Percentiles rank a stretch among this genome's conserved stretches.
Conservation (phyloP, 2,329 filamentous ascomycete genomes). For the Zasmidium angulare region DNA sequence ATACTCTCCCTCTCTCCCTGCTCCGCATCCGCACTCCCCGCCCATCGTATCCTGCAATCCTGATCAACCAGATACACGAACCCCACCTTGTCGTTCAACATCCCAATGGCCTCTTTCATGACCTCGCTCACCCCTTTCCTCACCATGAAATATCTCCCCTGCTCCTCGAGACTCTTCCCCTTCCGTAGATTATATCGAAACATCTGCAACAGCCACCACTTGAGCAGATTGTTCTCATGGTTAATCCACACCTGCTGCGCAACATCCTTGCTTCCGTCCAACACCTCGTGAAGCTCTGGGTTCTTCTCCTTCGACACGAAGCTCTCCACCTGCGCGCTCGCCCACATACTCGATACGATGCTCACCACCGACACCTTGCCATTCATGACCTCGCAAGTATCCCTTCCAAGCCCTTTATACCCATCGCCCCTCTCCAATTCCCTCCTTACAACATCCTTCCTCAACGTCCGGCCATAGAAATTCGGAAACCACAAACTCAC, state of each 20-base stretch:
- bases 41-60: conserved; percentile 89
- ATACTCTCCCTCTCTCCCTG: conserved; percentile 67
- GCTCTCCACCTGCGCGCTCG: conserved; percentile 71
- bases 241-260: conserved; percentile 86
- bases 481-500: conserved; percentile 92
- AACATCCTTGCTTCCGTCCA: conserved; percentile 53
- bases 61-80: conserved; percentile 90
- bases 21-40: conserved; percentile 71
- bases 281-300: conserved; percentile 63
- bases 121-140: conserved; percentile 56
- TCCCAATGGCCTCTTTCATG: conserved; percentile 59
- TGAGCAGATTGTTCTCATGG: conserved; percentile 75
- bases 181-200: conserved; percentile 52
- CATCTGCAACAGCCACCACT: conserved; percentile 55
- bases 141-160: conserved; percentile 60
- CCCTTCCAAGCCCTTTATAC: conserved; percentile 42
- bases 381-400: conserved; percentile 74
- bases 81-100: conserved; percentile 88
- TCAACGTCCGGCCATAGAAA: conserved; percentile 74
- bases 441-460: conserved; percentile 67
- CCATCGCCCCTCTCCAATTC: conserved; percentile 50
- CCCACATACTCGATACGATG: conserved; percentile 83
- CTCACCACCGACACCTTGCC: conserved; percentile 72
- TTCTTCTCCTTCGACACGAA: conserved; percentile 70
- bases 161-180: conserved; percentile 50